Conservation (phyloP, 2,329 filamentous ascomycete species). For the Fusarium falciforme region DNA sequence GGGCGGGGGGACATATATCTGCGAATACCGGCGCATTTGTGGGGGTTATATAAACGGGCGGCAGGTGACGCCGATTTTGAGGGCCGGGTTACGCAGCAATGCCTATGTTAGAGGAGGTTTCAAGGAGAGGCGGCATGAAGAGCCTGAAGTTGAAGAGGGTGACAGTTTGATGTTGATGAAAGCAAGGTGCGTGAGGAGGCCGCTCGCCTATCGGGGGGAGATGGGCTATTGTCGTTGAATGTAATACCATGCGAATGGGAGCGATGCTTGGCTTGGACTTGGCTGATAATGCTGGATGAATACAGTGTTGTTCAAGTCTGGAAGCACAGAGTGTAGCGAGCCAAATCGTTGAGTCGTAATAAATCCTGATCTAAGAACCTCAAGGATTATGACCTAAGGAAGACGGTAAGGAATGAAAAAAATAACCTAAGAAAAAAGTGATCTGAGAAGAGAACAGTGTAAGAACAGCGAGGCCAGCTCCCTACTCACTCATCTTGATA, state of each 20-base stretch:
- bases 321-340: background rate
- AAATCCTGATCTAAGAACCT: background rate
- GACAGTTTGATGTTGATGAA: background rate
- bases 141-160: background rate
- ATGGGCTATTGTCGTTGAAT: background rate
- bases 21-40: background rate
- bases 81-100: background rate
- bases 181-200: background rate
- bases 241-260: conserved; percentile 6
- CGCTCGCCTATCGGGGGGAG: background rate
- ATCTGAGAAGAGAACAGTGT: background rate
- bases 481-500: background rate
- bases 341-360: background rate
- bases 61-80: background rate
- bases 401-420: background rate
- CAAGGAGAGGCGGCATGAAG: background rate
- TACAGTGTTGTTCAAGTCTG: background rate
- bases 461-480: background rate
- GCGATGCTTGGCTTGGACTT: background rate
- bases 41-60: background rate
- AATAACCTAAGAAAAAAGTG: background rate
- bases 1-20: background rate
- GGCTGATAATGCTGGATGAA: background rate
- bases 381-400: background rate
- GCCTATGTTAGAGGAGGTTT: background rate